A percentile compares a stretch with the other conserved stretches of the same genome.
phyloP scores from a whole-genome alignment of 2,329 filamentous ascomycete species.

The Magnaporthales sp. region DNA sequence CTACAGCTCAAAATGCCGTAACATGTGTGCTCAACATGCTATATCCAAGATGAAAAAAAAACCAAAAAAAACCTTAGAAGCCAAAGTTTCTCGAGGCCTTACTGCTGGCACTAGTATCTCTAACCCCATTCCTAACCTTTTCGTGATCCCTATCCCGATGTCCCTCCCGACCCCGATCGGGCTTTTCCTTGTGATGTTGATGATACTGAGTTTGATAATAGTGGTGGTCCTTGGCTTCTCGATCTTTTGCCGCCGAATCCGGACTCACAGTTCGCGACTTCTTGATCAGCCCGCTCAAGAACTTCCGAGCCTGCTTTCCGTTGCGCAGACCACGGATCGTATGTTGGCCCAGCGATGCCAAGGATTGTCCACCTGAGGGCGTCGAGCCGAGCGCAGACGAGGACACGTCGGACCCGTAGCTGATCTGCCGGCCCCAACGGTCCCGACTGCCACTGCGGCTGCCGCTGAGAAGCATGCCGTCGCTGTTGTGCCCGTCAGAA shows the following conservation, averaged over 20 bases:
- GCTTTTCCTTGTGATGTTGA: constrained; percentile 6
- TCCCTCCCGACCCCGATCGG: constrained; percentile 15
- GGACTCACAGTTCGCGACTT: constrained; percentile 19
- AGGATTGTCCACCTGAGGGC: constrained; percentile 8
- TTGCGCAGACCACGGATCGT: constrained; percentile 27
- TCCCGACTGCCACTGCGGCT: constrained; percentile 14
- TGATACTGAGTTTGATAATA: constrained; percentile 9
- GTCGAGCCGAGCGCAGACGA: background rate
- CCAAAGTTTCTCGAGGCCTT: constrained; percentile 3
- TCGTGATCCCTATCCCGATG: constrained; percentile 7
- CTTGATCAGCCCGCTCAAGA: constrained; percentile 31
- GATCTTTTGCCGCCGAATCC: constrained; percentile 11
- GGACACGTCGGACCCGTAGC: constrained; percentile 21
- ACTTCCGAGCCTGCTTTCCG: constrained; percentile 29
- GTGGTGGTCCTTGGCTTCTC: background rate
- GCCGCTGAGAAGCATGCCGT: constrained; percentile 7
- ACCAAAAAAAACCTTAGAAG: background rate
- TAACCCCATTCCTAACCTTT: background rate
- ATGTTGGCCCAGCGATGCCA: constrained; percentile 10
- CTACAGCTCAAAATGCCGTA: background rate
- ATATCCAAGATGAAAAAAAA: background rate
- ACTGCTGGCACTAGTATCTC: constrained; percentile 5
- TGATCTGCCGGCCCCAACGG: constrained; percentile 17
- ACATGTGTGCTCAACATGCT: background rate
- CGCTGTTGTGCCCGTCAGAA: constrained; percentile 28